phyloP scores from a whole-genome alignment of 2,329 filamentous ascomycete species.

The Fusarium liriodendri region DNA sequence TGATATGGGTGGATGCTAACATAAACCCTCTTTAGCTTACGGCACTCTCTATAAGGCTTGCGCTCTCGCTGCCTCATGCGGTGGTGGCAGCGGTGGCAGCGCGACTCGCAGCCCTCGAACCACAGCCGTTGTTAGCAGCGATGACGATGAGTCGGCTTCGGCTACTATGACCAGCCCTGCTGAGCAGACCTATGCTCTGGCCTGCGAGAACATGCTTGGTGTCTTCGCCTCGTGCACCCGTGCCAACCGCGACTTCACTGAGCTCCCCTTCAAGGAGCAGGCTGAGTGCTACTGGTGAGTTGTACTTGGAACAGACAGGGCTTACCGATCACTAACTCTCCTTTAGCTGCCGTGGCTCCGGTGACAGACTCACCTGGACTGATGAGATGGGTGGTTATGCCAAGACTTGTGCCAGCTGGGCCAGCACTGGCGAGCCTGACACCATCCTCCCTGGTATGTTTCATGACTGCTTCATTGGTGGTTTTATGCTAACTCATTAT shows the following conservation, averaged over 20 bases:
- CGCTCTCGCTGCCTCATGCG: constrained; percentile 21
- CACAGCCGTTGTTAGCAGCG: constrained; percentile 4
- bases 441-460: constrained; percentile 41
- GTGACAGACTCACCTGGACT: constrained; percentile 41
- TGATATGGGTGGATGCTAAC: constrained; percentile 12
- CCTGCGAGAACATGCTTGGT: constrained; percentile 43
- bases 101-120: constrained; percentile 2
- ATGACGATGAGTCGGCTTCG: not conserved
- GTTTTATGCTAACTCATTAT: constrained; percentile 20
- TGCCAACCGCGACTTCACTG: constrained; percentile 40
- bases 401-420: constrained; percentile 47
- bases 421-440: constrained; percentile 41
- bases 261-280: constrained; percentile 41
- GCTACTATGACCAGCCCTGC: constrained; percentile 27
- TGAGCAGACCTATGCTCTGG: constrained; percentile 36
- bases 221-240: constrained; percentile 43
- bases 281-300: constrained; percentile 50
- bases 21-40: constrained; percentile 34
- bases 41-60: constrained; percentile 43
- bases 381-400: constrained; percentile 46
- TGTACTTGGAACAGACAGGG: not conserved
- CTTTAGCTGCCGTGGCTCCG: constrained; percentile 38
- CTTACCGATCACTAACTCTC: constrained; percentile 19
- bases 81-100: not conserved
- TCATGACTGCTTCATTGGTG: not conserved